Conservation (phyloP, 192 early-diverging fungal genomes). For the Cetraspora pellucida region DNA sequence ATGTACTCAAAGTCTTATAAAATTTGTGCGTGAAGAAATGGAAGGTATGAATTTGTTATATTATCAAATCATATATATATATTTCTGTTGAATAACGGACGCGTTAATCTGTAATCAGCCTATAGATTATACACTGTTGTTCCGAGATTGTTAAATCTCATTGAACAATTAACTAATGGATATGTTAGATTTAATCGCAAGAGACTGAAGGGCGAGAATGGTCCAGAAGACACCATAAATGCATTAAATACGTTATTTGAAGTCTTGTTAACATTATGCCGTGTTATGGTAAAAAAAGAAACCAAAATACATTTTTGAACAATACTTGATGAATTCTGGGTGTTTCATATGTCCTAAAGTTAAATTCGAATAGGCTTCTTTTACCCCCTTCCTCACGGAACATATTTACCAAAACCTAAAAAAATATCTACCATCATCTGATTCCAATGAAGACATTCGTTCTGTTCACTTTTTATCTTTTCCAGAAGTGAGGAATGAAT, state of each 20-base stretch:
- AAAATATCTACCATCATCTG: constrained; percentile 64
- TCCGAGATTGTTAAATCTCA: constrained; percentile 83
- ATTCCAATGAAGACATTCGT: constrained; percentile 68
- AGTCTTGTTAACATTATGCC: constrained; percentile 88
- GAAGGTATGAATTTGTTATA: constrained; percentile 36
- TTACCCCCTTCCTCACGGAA: constrained; percentile 97
- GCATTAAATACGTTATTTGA: constrained; percentile 97
- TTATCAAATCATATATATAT: too few species aligned
- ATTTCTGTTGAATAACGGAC: background rate
- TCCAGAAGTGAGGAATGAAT: constrained; percentile 90
- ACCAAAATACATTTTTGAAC: background rate
- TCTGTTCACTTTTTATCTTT: constrained; percentile 94
- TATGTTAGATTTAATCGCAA: constrained; percentile 98
- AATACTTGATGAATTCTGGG: too few species aligned
- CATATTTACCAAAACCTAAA: constrained; percentile 96
- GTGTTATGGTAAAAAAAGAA: constrained; percentile 72
- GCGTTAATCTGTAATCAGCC: constrained; percentile 29
- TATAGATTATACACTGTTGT: constrained; percentile 99
- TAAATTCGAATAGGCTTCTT: constrained; percentile 65
- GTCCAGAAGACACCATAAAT: constrained; percentile 78
- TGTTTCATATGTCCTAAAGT: too few species aligned
- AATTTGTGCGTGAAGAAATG: constrained; percentile 95
- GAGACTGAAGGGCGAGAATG: constrained; percentile 94
- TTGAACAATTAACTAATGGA: constrained; percentile 98
- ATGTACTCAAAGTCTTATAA: constrained; percentile 89